Percentiles rank a stretch among this genome's conserved stretches.
phyloP scores from a whole-genome alignment of 2,329 filamentous ascomycete species.

The Paramyrothecium roridum region DNA sequence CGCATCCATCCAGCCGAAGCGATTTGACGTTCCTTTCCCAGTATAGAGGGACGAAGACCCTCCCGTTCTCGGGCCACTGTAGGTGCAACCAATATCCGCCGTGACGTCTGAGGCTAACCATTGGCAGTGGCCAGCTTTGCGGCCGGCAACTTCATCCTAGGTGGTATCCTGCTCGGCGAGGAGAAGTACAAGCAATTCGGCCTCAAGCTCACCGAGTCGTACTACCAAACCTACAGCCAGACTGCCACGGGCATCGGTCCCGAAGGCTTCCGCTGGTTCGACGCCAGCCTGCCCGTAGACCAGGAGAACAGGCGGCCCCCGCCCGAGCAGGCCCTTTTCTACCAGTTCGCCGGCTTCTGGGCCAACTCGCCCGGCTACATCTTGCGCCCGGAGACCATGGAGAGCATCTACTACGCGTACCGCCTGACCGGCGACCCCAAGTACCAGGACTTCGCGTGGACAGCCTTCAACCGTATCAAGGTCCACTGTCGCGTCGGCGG shows the following conservation, averaged over 20 bases:
- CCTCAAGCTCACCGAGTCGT: constrained; percentile 66
- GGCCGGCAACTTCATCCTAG: constrained; percentile 82
- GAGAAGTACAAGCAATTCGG: constrained; percentile 72
- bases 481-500: constrained; percentile 58
- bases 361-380: constrained; percentile 60
- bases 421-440: constrained; percentile 70
- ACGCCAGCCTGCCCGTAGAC: constrained; percentile 28
- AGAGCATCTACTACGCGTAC: constrained; percentile 85
- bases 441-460: constrained; percentile 85
- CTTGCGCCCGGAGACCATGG: constrained; percentile 77
- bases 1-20: constrained; percentile 61
- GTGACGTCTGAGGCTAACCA: neutral
- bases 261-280: constrained; percentile 65
- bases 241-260: constrained; percentile 76
- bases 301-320: constrained; percentile 35
- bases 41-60: constrained; percentile 44
- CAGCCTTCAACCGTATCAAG: constrained; percentile 69
- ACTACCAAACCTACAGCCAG: constrained; percentile 67
- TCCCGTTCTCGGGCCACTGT: constrained; percentile 48
- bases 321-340: constrained; percentile 54
- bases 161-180: constrained; percentile 64
- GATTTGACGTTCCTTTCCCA: constrained; percentile 70
- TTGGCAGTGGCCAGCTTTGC: constrained; percentile 71
- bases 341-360: constrained; percentile 67
- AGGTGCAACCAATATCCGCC: constrained; percentile 27